A percentile compares a stretch with the other conserved stretches of the same genome.
Conservation (phyloP, 306 rosid species). For the Lathyrus oleraceus region DNA sequence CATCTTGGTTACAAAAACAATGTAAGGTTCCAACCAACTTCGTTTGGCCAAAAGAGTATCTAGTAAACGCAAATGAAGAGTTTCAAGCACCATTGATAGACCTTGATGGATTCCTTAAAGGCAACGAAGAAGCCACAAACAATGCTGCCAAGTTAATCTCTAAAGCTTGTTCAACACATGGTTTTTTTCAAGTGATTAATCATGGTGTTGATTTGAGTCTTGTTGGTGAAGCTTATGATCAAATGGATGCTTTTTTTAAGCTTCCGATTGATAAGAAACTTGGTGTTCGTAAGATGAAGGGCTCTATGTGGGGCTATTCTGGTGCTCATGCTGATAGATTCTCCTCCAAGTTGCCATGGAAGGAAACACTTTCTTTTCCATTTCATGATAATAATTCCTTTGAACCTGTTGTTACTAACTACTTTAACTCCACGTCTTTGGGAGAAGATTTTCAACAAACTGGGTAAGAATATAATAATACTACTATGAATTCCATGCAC, state of each 20-base stretch:
- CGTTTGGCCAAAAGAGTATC: conserved; percentile 57
- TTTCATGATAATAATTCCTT: conserved; percentile 33
- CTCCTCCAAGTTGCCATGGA: conserved; percentile 69
- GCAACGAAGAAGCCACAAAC: conserved; percentile 44
- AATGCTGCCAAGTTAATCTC: conserved; percentile 39
- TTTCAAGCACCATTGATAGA: conserved; percentile 54
- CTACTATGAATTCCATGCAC: too few relatives aligned
- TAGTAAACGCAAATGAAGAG: conserved; percentile 43
- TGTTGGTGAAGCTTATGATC: conserved; percentile 40
- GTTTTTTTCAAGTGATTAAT: conserved; percentile 67
- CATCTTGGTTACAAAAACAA: conserved; percentile 41
- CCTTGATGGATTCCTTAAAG: conserved; percentile 55
- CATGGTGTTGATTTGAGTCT: conserved; percentile 59
- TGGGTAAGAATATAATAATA: conserved; percentile 46
- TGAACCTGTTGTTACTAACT: conserved; percentile 35
- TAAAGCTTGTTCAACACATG: conserved; percentile 56
- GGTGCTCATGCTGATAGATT: conserved; percentile 74
- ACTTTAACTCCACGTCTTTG: conserved; percentile 39
- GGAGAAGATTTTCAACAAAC: conserved; percentile 47
- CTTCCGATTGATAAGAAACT: conserved; percentile 45
- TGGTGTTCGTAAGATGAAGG: conserved; percentile 28
- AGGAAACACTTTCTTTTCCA: conserved; percentile 69
- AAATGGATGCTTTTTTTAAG: conserved; percentile 49
- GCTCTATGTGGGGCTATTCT: conserved; percentile 56
- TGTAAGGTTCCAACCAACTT: conserved; percentile 44